Conservation (phyloP, 805 yeast species). For the Yarrowia bubula region DNA sequence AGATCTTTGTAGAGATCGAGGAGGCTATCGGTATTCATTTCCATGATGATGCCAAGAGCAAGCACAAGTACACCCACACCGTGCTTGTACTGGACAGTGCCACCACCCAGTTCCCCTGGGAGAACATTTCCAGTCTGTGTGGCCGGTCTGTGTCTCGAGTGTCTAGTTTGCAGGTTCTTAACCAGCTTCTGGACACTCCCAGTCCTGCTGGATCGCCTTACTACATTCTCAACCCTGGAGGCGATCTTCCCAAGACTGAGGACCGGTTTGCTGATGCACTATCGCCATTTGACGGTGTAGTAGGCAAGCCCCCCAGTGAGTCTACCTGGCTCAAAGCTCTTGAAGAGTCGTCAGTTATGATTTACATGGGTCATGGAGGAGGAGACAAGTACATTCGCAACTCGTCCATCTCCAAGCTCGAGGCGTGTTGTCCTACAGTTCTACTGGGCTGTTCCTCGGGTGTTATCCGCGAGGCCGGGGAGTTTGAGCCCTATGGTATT, state of each 20-base stretch:
- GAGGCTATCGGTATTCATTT: conserved; percentile 42
- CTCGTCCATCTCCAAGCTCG: conserved; percentile 50
- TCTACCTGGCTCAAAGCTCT: conserved; percentile 49
- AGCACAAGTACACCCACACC: conserved; percentile 48
- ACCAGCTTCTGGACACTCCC: conserved; percentile 43
- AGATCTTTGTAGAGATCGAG: conserved; percentile 52
- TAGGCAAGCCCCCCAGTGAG: conserved; percentile 60
- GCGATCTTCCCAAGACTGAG: conserved; percentile 71
- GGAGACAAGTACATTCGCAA: conserved; percentile 80
- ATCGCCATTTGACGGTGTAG: conserved; percentile 42
- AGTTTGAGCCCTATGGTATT: conserved; percentile 72
- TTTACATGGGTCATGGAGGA: conserved; percentile 94
- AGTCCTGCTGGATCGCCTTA: conserved; percentile 34
- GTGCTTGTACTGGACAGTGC: conserved; percentile 66
- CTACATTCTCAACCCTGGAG: conserved; percentile 77
- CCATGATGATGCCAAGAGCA: conserved; percentile 22
- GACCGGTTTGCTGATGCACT: conserved; percentile 43
- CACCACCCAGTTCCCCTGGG: conserved; percentile 87
- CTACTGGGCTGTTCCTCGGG: conserved; percentile 94
- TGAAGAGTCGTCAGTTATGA: conserved; percentile 48
- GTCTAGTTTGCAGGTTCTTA: conserved; percentile 58
- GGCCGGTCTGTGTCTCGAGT: conserved; percentile 64
- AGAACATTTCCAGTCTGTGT: conserved; percentile 60
- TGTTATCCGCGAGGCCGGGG: conserved; percentile 52
- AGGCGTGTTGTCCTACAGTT: conserved; percentile 43